Percentiles rank a stretch among this genome's conserved stretches.
phyloP scores from a whole-genome alignment of 2,329 filamentous ascomycete species.

The Aureobasidium sp. region DNA sequence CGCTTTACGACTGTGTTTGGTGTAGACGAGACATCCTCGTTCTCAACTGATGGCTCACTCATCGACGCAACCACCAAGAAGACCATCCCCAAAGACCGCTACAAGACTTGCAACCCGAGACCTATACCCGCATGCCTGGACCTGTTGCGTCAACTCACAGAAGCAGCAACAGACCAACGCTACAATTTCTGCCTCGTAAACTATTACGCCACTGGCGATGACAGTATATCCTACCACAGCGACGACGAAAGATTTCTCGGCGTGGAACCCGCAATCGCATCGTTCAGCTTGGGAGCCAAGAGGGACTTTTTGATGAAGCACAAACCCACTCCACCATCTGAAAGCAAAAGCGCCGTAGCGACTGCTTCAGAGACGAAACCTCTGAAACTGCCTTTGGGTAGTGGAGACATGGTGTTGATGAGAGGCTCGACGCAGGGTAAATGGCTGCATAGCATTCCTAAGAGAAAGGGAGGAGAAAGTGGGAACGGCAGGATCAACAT shows the following conservation, averaged over 20 bases:
- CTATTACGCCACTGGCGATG: slow-evolving; percentile 69
- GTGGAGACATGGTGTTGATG: slow-evolving; percentile 76
- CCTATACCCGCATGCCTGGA: slow-evolving; percentile 66
- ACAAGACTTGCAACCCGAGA: slow-evolving; percentile 51
- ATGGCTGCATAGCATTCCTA: slow-evolving; percentile 73
- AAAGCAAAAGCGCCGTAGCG: slow-evolving; percentile 25
- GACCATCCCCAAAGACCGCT: slow-evolving; percentile 39
- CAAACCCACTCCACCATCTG: slow-evolving; percentile 47
- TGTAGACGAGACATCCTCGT: slow-evolving; percentile 55
- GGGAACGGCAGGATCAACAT: slow-evolving; percentile 62
- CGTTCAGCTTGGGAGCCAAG: slow-evolving; percentile 62
- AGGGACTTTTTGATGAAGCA: slow-evolving; percentile 75
- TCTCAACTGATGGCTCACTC: slow-evolving; percentile 31
- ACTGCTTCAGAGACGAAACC: slow-evolving; percentile 23
- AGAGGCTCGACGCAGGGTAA: slow-evolving; percentile 62
- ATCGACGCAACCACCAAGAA: slow-evolving; percentile 29
- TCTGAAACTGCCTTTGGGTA: slow-evolving; percentile 48
- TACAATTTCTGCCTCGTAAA: slow-evolving; percentile 80
- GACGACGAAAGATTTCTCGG: slow-evolving; percentile 76
- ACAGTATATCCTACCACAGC: slow-evolving; percentile 72
- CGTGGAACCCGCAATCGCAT: slow-evolving; percentile 60
- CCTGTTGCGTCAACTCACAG: slow-evolving; percentile 52
- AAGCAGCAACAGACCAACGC: slow-evolving; percentile 55
- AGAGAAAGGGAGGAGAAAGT: slow-evolving; percentile 56
- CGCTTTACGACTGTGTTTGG: slow-evolving; percentile 57